Evolutionary conservation across 257 asterid genomes (phyloP).

Genomic region (Solanum ahanhuiri): DNA sequence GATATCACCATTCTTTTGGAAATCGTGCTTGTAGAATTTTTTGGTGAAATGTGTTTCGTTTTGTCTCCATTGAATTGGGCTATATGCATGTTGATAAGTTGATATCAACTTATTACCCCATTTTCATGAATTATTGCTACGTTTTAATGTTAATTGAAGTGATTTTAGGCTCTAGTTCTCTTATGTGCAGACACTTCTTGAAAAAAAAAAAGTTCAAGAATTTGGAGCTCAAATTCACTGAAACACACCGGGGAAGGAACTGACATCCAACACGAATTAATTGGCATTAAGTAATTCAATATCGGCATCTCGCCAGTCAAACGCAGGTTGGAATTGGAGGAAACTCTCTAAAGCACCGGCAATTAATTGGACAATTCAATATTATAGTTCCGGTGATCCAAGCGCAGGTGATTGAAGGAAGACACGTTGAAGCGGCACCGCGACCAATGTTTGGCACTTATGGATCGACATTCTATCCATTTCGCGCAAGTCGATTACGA

Average conservation of each 20-base stretch:
- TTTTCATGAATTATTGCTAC: background rate
- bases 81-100: background rate
- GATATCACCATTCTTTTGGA: background rate
- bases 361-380: too few species aligned
- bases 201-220: too few species aligned
- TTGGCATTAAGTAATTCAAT: background rate
- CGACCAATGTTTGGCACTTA: background rate
- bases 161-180: background rate
- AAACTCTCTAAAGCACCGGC: background rate
- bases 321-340: background rate
- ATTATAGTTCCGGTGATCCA: background rate
- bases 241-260: background rate
- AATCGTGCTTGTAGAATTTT: background rate
- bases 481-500: background rate
- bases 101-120: background rate
- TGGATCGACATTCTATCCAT: background rate
- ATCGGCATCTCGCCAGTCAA: background rate
- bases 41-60: background rate
- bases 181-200: background rate
- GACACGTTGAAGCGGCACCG: background rate
- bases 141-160: background rate
- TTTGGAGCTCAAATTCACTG: background rate
- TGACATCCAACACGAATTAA: background rate
- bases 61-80: background rate
- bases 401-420: background rate